These are phyloP conservation scores for Fusarium fujikuroi DNA, from an alignment of 2,329 filamentous ascomycete genomes.

Conservation along the genomic window DNA sequence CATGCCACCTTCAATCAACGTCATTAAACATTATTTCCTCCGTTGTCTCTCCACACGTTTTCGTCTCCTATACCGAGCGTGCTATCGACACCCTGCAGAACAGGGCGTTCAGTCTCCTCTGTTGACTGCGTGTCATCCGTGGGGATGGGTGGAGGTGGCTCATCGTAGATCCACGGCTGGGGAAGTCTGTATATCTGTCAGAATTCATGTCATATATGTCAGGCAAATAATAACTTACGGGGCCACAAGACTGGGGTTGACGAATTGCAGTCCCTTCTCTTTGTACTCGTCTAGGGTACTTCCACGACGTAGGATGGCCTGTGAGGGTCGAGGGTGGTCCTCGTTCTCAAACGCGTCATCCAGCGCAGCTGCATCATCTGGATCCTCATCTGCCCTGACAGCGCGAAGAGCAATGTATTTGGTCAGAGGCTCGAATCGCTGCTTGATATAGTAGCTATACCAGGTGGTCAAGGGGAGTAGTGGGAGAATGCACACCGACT, in stretches of 20 bases:
- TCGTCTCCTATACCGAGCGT: constrained; percentile 54
- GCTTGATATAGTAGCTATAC: constrained; percentile 85
- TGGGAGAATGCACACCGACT: constrained; percentile 78
- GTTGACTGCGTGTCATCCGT: constrained; percentile 44
- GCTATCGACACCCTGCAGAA: constrained; percentile 50
- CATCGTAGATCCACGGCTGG: constrained; percentile 74
- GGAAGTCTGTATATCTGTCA: constrained; percentile 62
- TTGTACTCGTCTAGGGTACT: constrained; percentile 78
- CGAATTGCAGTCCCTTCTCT: constrained; percentile 75
- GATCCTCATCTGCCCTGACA: constrained; percentile 70
- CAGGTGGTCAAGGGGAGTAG: constrained; percentile 84
- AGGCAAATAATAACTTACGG: constrained; percentile 63
- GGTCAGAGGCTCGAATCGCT: constrained; percentile 87
- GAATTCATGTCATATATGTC: constrained; percentile 10
- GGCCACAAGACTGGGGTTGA: constrained; percentile 78
- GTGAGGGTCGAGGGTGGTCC: constrained; percentile 52
- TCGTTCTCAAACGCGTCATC: constrained; percentile 54
- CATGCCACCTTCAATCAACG: neutral
- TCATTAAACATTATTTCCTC: constrained; percentile 38
- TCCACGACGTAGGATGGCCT: constrained; percentile 60
- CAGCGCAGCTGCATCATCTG: constrained; percentile 49
- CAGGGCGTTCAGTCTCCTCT: constrained; percentile 39
- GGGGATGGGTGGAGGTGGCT: constrained; percentile 57
- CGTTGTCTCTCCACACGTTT: constrained; percentile 52
- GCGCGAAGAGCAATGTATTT: constrained; percentile 92